Conservation (phyloP, 225 moss, liverwort and hornwort genomes). For the Bryum argenteum region DNA sequence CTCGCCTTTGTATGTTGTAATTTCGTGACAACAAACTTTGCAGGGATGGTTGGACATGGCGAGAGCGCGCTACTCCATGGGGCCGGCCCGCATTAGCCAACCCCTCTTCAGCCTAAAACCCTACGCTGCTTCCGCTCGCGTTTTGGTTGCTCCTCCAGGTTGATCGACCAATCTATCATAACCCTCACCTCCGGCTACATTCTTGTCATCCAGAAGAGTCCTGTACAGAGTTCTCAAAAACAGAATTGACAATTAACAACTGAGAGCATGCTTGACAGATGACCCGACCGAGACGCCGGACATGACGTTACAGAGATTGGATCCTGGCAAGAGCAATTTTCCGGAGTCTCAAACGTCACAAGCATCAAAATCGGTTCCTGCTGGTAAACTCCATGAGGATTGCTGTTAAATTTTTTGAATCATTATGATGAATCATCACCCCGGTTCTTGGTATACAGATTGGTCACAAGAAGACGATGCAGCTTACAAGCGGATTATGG, state of each 20-base stretch:
- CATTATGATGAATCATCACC: background rate
- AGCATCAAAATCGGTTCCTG: conserved; percentile 21
- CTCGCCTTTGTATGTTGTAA: conserved; percentile 15
- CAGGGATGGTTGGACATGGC: conserved; percentile 94
- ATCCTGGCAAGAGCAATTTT: conserved; percentile 26
- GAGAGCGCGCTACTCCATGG: conserved; percentile 83
- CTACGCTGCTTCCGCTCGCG: conserved; percentile 61
- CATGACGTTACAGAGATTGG: conserved; percentile 38
- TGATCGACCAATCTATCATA: background rate
- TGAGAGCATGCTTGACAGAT: conserved; percentile 27
- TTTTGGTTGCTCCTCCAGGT: conserved; percentile 34
- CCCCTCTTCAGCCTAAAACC: conserved; percentile 79
- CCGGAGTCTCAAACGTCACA: conserved; percentile 8
- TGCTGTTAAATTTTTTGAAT: background rate
- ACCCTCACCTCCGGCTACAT: background rate
- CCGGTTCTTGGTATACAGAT: conserved; percentile 40
- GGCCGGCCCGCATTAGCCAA: conserved; percentile 71
- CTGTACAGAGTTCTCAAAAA: no score
- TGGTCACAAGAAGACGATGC: conserved; percentile 55
- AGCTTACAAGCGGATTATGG: conserved; percentile 47
- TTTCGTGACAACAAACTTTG: conserved; percentile 23
- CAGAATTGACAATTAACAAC: no score
- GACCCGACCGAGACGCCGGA: conserved; percentile 31
- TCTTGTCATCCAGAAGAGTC: no score
- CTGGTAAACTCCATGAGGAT: conserved; percentile 30